Conservation (phyloP, 2,329 filamentous ascomycete species). For the Acrocalymma vagum region DNA sequence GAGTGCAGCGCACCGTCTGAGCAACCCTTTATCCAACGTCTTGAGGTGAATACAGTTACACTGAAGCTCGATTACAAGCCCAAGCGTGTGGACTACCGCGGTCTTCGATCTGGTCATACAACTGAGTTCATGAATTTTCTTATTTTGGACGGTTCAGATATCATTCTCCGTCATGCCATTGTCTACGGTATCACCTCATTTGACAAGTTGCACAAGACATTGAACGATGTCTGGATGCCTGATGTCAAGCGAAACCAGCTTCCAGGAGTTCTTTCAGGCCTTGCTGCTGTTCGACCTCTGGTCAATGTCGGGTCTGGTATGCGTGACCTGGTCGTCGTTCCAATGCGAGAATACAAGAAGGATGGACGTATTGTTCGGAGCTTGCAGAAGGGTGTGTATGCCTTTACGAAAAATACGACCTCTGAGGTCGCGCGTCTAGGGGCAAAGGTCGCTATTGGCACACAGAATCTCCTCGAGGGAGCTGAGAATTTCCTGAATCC, state of each 20-base stretch:
- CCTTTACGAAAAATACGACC: conserved; percentile 92
- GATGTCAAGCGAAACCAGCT: conserved; percentile 91
- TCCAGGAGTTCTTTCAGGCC: conserved; percentile 83
- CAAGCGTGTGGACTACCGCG: conserved; percentile 95
- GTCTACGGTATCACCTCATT: conserved; percentile 93
- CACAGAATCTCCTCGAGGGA: conserved; percentile 89
- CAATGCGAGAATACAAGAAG: conserved; percentile 90
- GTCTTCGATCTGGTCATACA: conserved; percentile 89
- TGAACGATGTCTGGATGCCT: conserved; percentile 97
- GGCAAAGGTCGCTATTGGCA: conserved; percentile 92
- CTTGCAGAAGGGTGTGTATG: conserved; percentile 86
- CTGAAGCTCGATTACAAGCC: conserved; percentile 97
- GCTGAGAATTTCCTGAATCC: conserved; percentile 79
- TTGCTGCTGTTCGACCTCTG: conserved; percentile 88
- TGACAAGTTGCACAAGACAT: conserved; percentile 84
- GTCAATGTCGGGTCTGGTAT: conserved; percentile 92
- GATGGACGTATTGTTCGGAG: conserved; percentile 92
- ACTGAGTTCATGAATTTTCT: conserved; percentile 99
- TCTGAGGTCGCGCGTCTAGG: conserved; percentile 94
- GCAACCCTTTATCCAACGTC: conserved; percentile 85
- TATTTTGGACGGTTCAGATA: conserved; percentile 85
- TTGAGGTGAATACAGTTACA: conserved; percentile 83
- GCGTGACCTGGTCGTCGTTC: conserved; percentile 85
- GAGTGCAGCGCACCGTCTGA: conserved; percentile 69
- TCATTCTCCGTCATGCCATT: conserved; percentile 87